A percentile compares a stretch with the other conserved stretches of the same genome.
Conservation (phyloP, 139 green algal species). For the Chlamydomonas schloesseri region DNA sequence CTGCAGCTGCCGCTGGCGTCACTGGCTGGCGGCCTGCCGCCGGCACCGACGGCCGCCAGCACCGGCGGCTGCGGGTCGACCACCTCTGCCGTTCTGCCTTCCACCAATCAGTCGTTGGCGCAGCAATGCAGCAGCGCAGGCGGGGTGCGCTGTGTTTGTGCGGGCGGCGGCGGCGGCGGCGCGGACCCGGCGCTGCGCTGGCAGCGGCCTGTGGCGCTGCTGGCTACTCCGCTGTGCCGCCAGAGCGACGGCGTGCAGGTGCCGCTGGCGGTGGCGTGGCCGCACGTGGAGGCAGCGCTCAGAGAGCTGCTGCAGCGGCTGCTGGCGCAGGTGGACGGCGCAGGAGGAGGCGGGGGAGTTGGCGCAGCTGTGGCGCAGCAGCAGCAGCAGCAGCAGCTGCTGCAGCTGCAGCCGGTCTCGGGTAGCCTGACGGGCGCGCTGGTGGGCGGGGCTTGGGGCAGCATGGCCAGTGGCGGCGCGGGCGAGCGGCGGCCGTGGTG, state of each 20-base stretch:
- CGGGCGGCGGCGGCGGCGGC: neutral
- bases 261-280: slow-evolving; percentile 39
- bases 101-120: too few relatives aligned
- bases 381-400: neutral
- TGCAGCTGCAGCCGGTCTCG: slow-evolving; percentile 27
- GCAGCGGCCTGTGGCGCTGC: slow-evolving; percentile 54
- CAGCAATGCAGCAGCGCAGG: too few relatives aligned
- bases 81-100: too few relatives aligned
- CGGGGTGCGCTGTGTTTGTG: too few relatives aligned
- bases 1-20: neutral
- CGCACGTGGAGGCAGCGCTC: neutral
- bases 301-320: neutral
- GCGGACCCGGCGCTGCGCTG: neutral
- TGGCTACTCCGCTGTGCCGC: slow-evolving; percentile 62
- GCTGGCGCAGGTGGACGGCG: neutral
- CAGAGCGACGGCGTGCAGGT: slow-evolving; percentile 59
- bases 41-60: too few relatives aligned
- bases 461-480: too few relatives aligned
- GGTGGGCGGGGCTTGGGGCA: too few relatives aligned
- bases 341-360: neutral
- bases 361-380: neutral
- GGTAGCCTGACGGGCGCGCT: neutral
- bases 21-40: too few relatives aligned
- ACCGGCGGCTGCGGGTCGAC: too few relatives aligned
- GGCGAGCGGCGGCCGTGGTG: neutral